Evolutionary conservation across 768 basidiomycete genomes (phyloP).

Genomic region (Suillus decipiens): DNA sequence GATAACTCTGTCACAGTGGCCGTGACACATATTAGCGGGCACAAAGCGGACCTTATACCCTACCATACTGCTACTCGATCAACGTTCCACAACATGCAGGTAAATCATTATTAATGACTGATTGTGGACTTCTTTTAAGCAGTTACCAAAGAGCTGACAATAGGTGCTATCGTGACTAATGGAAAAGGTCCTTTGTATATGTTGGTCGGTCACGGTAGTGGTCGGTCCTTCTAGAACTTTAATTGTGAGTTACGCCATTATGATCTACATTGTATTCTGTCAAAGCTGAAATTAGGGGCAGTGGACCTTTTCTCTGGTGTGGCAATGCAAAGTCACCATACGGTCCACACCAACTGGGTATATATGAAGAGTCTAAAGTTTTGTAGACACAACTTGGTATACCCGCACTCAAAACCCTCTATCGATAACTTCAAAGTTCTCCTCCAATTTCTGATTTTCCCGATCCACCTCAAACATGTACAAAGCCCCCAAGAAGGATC

Average conservation of each 20-base stretch:
- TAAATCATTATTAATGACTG: neutral
- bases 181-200: neutral
- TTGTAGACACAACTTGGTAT: neutral
- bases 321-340: neutral
- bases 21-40: neutral
- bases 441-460: neutral
- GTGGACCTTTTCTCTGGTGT: neutral
- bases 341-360: slow-evolving; percentile 1
- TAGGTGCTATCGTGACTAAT: neutral
- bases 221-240: neutral
- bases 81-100: neutral
- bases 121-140: neutral
- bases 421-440: neutral
- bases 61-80: neutral
- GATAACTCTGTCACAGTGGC: neutral
- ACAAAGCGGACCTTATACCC: no score
- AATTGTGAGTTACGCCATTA: neutral
- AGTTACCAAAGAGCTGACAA: neutral
- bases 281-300: neutral
- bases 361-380: neutral
- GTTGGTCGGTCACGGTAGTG: neutral
- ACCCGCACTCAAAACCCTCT: neutral
- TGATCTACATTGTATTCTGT: slow-evolving; percentile 4
- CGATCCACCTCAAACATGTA: slow-evolving; percentile 4
- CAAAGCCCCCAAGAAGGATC: neutral